Conservation (phyloP, 148 eudicot genomes). For the Rhododendron molle region DNA sequence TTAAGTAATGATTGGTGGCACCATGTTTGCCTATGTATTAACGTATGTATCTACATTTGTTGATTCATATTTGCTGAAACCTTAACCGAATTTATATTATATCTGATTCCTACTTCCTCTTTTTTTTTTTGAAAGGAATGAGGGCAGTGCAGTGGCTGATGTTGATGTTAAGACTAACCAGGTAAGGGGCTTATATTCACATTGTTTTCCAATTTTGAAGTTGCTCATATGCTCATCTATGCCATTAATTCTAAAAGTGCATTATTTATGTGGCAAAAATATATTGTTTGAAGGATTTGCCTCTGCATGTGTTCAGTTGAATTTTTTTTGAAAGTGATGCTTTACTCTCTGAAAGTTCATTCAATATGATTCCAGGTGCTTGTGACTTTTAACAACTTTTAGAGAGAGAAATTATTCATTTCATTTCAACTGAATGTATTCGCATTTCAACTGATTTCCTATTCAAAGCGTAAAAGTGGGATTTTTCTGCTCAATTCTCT, state of each 20-base stretch:
- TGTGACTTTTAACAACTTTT: not conserved
- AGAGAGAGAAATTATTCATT: not conserved
- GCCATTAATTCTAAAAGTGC: not conserved
- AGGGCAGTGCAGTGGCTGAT: constrained; percentile 40
- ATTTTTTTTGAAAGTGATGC: not conserved
- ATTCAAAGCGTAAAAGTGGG: not conserved
- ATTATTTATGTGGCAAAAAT: not conserved
- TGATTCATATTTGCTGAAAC: not conserved
- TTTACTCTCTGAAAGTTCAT: not conserved
- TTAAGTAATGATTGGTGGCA: not conserved
- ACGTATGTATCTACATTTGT: not conserved
- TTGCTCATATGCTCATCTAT: not conserved
- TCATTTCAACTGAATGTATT: too few species aligned
- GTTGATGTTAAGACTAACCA: constrained; percentile 47
- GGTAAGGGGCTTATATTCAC: constrained; percentile 28
- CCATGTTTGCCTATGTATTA: not conserved
- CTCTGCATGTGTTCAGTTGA: not conserved
- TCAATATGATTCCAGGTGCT: not conserved
- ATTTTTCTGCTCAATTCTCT: not conserved
- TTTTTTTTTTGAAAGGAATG: constrained; percentile 41
- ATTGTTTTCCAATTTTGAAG: not conserved
- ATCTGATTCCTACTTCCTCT: constrained; percentile 2
- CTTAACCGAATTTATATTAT: not conserved
- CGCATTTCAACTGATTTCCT: not conserved
- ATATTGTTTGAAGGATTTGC: not conserved